Conservation (phyloP, 768 basidiomycete genomes). For the Mycena galericulata region DNA sequence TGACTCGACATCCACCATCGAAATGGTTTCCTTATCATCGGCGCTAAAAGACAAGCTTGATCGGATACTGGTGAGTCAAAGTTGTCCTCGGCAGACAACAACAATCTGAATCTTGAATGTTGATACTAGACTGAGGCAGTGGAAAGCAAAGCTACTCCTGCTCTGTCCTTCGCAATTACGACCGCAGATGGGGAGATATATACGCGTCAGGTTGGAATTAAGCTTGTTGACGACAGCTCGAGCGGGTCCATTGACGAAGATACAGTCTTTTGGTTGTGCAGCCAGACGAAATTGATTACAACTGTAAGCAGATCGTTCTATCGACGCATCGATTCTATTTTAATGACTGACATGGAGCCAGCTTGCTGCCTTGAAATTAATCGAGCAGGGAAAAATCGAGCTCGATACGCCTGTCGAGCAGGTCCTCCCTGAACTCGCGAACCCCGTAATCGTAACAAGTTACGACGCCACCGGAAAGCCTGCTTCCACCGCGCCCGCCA, state of each 20-base stretch:
- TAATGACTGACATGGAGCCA: background rate
- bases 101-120: no score
- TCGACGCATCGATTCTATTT: background rate
- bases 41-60: no score
- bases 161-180: background rate
- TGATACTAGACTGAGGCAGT: background rate
- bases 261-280: constrained; percentile 3
- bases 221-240: background rate
- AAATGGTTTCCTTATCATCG: no score
- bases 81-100: no score
- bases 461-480: constrained; percentile 12
- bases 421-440: constrained; percentile 43
- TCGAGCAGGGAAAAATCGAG: constrained; percentile 43
- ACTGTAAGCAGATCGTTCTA: background rate
- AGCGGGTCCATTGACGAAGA: background rate
- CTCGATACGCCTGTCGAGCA: constrained; percentile 40
- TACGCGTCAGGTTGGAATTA: background rate
- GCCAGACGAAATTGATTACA: constrained; percentile 1
- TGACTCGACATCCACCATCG: no score
- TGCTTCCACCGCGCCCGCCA: constrained; percentile 36
- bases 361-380: constrained; percentile 46
- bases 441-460: constrained; percentile 41
- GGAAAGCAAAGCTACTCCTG: background rate
- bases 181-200: background rate
- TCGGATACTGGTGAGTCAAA: no score